Evolutionary conservation across 345 rosid species (phyloP).

Genomic region (Brassica incana): DNA sequence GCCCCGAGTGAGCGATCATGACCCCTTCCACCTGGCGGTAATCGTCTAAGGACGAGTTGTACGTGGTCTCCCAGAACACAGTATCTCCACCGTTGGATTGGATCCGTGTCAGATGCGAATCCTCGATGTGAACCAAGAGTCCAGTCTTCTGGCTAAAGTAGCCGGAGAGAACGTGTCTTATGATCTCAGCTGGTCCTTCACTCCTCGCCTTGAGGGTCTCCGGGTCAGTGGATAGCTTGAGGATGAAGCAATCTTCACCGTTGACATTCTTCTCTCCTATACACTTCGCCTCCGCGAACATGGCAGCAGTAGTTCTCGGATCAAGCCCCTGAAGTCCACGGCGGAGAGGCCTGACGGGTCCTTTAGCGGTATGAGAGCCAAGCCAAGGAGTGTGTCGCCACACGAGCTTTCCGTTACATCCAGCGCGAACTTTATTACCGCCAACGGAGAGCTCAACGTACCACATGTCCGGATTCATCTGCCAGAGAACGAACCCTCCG

Average conservation of each 20-base stretch:
- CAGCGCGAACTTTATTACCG: constrained; percentile 84
- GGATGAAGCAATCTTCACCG: constrained; percentile 90
- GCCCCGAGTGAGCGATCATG: constrained; percentile 95
- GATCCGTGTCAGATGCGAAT: constrained; percentile 82
- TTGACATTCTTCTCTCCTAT: constrained; percentile 77
- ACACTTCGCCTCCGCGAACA: constrained; percentile 86
- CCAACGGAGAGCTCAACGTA: constrained; percentile 90
- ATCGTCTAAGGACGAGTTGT: constrained; percentile 75
- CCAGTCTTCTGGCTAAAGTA: constrained; percentile 93
- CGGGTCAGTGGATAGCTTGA: constrained; percentile 76
- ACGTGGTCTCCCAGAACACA: constrained; percentile 91
- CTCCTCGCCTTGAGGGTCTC: constrained; percentile 75
- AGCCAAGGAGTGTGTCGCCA: constrained; percentile 98
- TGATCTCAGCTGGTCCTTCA: constrained; percentile 90
- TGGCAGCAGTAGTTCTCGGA: constrained; percentile 79
- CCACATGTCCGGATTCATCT: constrained; percentile 97
- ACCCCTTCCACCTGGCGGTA: constrained; percentile 88
- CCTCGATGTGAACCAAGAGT: constrained; percentile 81
- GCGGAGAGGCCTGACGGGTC: constrained; percentile 87
- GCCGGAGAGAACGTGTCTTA: constrained; percentile 80
- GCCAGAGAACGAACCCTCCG: constrained; percentile 97
- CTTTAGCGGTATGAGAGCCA: constrained; percentile 84
- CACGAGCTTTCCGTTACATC: constrained; percentile 87
- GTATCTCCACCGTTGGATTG: constrained; percentile 80
- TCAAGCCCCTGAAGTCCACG: constrained; percentile 98